Percentiles rank a stretch among this genome's conserved stretches.
These are phyloP conservation scores for Puccinia horiana DNA, from an alignment of 1,284 basidiomycete species.

Conservation along the genomic window DNA sequence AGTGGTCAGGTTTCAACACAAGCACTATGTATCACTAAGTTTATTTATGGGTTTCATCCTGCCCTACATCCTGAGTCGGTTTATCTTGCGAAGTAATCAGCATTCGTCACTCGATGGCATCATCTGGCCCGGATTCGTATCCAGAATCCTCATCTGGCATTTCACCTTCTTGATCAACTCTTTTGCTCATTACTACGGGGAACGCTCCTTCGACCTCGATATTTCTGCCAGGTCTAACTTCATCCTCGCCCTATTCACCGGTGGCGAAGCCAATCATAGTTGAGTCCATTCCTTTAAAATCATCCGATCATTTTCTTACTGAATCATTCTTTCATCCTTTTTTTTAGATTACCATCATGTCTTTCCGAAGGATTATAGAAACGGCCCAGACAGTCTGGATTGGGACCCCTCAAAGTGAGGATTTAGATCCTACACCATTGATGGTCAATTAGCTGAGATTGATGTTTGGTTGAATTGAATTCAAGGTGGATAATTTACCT, in stretches of 20 bases:
- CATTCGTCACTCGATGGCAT: conserved; percentile 66
- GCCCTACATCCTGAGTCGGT: conserved; percentile 67
- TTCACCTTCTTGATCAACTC: conserved; percentile 78
- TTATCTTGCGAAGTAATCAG: conserved; percentile 65
- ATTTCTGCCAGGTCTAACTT: conserved; percentile 73
- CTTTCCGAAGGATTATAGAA: conserved; percentile 73
- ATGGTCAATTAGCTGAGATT: background rate
- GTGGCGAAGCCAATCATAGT: conserved; percentile 77
- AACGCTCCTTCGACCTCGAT: conserved; percentile 76
- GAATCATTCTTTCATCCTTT: background rate
- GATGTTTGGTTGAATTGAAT: background rate
- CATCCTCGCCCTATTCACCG: conserved; percentile 71
- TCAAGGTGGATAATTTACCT: conserved; percentile 66
- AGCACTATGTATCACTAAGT: conserved; percentile 63
- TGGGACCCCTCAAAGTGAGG: conserved; percentile 74
- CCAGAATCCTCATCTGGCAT: conserved; percentile 70
- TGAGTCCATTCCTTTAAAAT: conserved; percentile 65
- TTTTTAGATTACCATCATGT: conserved; percentile 64
- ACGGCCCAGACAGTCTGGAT: conserved; percentile 64
- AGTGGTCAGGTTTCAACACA: conserved; percentile 75
- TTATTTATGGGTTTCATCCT: conserved; percentile 57
- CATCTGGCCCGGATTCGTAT: conserved; percentile 70
- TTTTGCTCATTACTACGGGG: conserved; percentile 75
- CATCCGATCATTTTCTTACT: background rate
- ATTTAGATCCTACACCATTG: background rate